Evolutionary conservation across 768 basidiomycete species (phyloP).

Genomic region (Cubamyces sp.): DNA sequence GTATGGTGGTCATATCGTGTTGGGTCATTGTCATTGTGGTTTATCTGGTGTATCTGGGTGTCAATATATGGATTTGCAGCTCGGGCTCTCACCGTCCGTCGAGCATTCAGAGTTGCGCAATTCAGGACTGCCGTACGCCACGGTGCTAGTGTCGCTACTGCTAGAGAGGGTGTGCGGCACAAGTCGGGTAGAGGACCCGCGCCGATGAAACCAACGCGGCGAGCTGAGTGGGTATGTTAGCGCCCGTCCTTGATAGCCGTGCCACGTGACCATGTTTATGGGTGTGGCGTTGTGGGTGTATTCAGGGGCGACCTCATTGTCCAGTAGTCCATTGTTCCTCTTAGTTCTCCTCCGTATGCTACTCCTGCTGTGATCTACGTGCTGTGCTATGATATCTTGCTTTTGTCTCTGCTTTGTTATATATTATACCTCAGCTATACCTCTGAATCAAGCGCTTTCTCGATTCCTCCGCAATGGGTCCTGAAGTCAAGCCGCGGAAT

Average conservation of each 20-base stretch:
- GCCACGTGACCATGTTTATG: neutral
- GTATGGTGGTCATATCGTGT: too few species aligned
- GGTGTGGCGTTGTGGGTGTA: neutral
- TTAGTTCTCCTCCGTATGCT: neutral
- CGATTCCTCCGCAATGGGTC: conserved; percentile 1
- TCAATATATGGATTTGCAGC: too few species aligned
- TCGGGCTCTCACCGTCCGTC: too few species aligned
- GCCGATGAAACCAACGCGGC: too few species aligned
- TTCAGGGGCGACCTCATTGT: neutral
- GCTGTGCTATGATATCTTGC: neutral
- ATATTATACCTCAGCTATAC: neutral
- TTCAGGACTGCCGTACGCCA: too few species aligned
- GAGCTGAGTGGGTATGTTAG: too few species aligned
- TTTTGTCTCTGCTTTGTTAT: neutral
- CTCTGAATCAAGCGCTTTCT: neutral
- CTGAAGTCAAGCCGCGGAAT: conserved; percentile 1
- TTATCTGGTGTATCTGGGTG: too few species aligned
- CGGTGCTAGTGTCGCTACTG: too few species aligned
- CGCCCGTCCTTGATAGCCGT: neutral
- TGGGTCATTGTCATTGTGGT: too few species aligned
- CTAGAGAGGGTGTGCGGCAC: too few species aligned
- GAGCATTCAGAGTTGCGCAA: too few species aligned
- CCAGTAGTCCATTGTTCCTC: neutral
- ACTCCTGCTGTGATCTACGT: conserved; percentile 1
- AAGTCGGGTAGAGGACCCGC: too few species aligned